These are phyloP conservation scores for Neurospora sp. DNA, from an alignment of 2,329 filamentous ascomycete species.

Conservation along the genomic window DNA sequence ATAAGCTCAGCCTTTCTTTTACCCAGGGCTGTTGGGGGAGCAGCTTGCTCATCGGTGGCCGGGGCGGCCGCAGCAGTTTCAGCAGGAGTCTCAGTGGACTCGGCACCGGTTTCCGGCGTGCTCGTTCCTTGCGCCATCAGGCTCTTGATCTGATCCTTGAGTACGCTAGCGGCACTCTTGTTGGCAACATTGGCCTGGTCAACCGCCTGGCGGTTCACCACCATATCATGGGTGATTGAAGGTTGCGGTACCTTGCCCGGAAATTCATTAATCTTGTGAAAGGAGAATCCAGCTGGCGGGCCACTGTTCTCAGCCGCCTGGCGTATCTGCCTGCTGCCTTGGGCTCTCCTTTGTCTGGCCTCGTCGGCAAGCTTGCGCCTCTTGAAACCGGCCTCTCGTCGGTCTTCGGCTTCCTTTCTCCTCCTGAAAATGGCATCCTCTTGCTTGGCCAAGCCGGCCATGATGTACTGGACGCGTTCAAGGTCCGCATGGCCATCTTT, in stretches of 20 bases:
- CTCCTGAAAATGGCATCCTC: constrained; percentile 90
- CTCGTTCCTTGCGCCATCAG: constrained; percentile 20
- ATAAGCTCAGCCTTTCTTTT: constrained; percentile 71
- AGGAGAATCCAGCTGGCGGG: constrained; percentile 13
- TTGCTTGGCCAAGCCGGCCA: constrained; percentile 80
- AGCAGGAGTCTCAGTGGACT: constrained; percentile 5
- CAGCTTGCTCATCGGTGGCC: constrained; percentile 7
- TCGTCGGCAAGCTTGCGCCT: constrained; percentile 67
- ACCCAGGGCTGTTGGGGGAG: constrained; percentile 20
- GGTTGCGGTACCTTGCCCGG: constrained; percentile 42
- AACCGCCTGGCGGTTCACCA: constrained; percentile 61
- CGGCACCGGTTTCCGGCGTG: constrained; percentile 3
- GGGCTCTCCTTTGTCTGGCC: constrained; percentile 13
- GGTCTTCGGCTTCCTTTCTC: constrained; percentile 76
- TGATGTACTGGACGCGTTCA: constrained; percentile 73
- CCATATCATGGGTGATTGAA: constrained; percentile 71
- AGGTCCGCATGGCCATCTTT: constrained; percentile 91
- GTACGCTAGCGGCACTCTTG: constrained; percentile 82
- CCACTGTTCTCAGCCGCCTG: constrained; percentile 10
- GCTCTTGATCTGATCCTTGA: constrained; percentile 69
- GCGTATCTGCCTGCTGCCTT: constrained; percentile 22
- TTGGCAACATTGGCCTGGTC: constrained; percentile 72
- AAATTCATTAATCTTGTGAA: constrained; percentile 35
- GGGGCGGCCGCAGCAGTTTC: constrained; percentile 5
- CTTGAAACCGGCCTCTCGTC: constrained; percentile 69